A percentile compares a stretch with the other conserved stretches of the same genome.
Conservation (phyloP, 2,329 filamentous ascomycete species). For the Verticillium tricorpus region DNA sequence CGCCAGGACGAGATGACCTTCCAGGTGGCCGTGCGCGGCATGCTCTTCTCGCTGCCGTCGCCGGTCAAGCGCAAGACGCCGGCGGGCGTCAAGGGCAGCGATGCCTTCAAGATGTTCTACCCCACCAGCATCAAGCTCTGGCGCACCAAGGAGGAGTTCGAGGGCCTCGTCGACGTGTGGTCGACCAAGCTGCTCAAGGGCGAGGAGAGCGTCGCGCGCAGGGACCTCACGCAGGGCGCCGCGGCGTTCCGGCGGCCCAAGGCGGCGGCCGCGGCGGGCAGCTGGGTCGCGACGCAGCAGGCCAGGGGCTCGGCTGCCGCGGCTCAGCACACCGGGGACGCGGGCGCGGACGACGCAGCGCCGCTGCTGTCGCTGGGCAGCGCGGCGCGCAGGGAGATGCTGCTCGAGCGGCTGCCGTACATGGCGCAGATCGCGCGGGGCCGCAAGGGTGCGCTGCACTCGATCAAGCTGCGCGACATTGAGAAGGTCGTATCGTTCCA, state of each 20-base stretch:
- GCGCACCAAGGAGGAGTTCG: conserved; percentile 77
- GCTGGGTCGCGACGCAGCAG: conserved; percentile 16
- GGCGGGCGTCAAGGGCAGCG: conserved; percentile 41
- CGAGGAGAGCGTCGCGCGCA: conserved; percentile 33
- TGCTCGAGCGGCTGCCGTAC: conserved; percentile 85
- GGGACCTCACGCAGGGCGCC: conserved; percentile 39
- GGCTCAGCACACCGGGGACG: background rate
- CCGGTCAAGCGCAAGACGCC: conserved; percentile 71
- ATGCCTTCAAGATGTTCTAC: conserved; percentile 88
- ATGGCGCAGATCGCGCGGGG: conserved; percentile 61
- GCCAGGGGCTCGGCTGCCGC: conserved; percentile 5
- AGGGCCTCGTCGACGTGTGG: conserved; percentile 67
- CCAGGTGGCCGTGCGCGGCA: conserved; percentile 80
- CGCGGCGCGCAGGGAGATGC: conserved; percentile 65
- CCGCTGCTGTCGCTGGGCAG: conserved; percentile 57
- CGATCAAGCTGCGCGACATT: conserved; percentile 49
- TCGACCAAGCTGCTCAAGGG: conserved; percentile 56
- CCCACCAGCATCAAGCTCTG: conserved; percentile 80
- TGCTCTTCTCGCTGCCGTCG: conserved; percentile 78
- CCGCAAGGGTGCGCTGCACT: conserved; percentile 27
- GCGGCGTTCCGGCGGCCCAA: conserved; percentile 43
- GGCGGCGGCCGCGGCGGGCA: conserved; percentile 18
- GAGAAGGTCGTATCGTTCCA: conserved; percentile 66
- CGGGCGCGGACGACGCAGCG: conserved; percentile 13
- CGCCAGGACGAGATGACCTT: conserved; percentile 94